Evolutionary conservation across 352 stramenopile species (phyloP).

Genomic region (Pythium sukuiense): DNA sequence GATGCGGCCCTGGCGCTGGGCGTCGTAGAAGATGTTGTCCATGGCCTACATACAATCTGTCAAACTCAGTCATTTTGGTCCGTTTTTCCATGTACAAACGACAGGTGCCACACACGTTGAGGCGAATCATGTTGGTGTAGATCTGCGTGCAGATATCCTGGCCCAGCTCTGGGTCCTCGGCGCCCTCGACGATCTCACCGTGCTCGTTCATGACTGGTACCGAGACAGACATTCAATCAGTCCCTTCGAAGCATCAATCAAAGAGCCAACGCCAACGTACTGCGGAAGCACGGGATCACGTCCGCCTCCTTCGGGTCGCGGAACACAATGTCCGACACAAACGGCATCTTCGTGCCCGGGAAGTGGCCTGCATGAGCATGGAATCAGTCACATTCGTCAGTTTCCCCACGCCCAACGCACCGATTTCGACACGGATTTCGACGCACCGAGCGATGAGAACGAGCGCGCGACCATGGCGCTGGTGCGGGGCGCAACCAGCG

Average conservation of each 20-base stretch:
- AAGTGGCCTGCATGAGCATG: constrained; percentile 52
- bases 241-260: constrained; percentile 19
- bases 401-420: neutral
- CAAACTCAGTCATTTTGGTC: neutral
- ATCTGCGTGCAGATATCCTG: constrained; percentile 84
- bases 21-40: constrained; percentile 97
- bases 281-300: constrained; percentile 88
- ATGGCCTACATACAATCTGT: constrained; percentile 87
- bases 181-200: constrained; percentile 74
- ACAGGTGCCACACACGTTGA: constrained; percentile 51
- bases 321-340: constrained; percentile 89
- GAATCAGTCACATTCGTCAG: neutral
- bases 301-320: constrained; percentile 80
- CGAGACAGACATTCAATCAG: neutral
- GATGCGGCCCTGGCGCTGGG: constrained; percentile 97
- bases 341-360: constrained; percentile 82
- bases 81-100: constrained; percentile 1
- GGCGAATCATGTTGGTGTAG: constrained; percentile 84
- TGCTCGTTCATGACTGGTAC: constrained; percentile 81
- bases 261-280: constrained; percentile 54
- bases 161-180: constrained; percentile 71
- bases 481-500: constrained; percentile 4
- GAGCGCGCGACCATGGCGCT: constrained; percentile 1
- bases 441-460: constrained; percentile 41
- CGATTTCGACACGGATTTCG: neutral